Base-by-base conservation (phyloP, 1,139 yeast species). In the Blastobotrys aristatus region DNA sequence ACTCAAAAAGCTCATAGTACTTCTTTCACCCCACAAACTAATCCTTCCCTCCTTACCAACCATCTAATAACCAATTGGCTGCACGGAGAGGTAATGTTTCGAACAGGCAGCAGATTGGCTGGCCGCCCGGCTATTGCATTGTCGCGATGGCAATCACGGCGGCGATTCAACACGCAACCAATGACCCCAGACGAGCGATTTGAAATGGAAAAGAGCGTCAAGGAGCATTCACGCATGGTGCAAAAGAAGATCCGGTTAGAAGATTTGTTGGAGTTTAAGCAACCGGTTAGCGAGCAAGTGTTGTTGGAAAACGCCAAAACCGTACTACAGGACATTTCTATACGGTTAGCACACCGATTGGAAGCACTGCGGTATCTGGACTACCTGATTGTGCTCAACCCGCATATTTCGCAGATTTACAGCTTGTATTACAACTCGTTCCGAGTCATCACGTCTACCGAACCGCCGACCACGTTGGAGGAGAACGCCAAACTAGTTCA, bases 381-480 rank as follows among this genome's bases (percentile, higher is more conserved):
- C 0, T 90, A 88, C 62, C 75, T 90, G 56, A 89, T 84, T 43
- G 84, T 88, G 41, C 68, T 90, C 52, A 90, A 90, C 61, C 96
- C 97, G n/a, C 79, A 87, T 57, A 83, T 90, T 47, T 84, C 94
- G n/a, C 80, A 79, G 57, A 83, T 86, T 18, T 87, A 88, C 69
- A 74, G 79, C 57, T 68, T 82, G 42, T 90, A 90, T 65, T 69
- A 86, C 54, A 73, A 78, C 51, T 83, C 95, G 4, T 76, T 89
- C 71, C 75, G 83, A 37, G 73, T 81, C 3, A 66, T 88, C 53
- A 66, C 82, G 44, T 71, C 76, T 21, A 57, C 65, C 20, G 44
- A 29, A 20, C 66, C 70, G 17, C 75, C 78, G 2, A 67, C 70
- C 7, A 75, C 80, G 1, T 53, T 75, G 5, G 76, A 76, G 49